Evolutionary conservation across 306 rosid species (phyloP).

Genomic region (Citrullus colocynthis): DNA sequence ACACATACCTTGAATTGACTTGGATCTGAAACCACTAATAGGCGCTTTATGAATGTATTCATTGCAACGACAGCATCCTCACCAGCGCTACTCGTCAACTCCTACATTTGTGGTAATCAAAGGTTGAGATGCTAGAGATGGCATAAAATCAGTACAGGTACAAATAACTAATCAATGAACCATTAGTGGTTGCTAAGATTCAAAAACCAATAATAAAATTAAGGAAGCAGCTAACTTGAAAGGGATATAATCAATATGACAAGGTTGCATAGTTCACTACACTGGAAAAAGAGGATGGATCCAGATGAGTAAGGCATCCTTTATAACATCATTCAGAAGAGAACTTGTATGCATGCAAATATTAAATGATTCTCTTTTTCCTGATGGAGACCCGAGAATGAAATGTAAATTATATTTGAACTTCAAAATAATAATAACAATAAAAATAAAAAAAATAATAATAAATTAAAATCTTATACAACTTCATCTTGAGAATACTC

Average conservation of each 20-base stretch:
- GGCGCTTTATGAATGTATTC: constrained; percentile 95
- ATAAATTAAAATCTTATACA: neutral
- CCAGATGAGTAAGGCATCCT: neutral
- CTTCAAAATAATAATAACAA: too few species aligned
- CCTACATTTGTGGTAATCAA: constrained; percentile 28
- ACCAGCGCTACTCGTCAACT: constrained; percentile 85
- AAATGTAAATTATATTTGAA: neutral
- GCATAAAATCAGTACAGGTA: neutral
- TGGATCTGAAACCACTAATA: constrained; percentile 84
- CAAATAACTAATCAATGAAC: neutral
- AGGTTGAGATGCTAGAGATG: neutral
- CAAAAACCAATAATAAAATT: neutral
- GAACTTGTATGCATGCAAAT: neutral
- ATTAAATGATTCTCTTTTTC: neutral
- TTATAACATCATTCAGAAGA: neutral
- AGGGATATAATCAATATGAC: neutral
- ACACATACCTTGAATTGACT: constrained; percentile 70
- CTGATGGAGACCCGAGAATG: neutral
- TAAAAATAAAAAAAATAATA: too few species aligned
- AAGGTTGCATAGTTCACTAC: neutral
- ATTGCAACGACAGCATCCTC: constrained; percentile 88
- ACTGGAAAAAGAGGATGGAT: neutral
- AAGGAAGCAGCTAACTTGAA: neutral
- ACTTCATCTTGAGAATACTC: neutral
- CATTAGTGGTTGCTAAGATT: neutral